Evolutionary conservation across 2,329 filamentous ascomycete genomes (phyloP).

Genomic region (Ophiostoma ips): DNA sequence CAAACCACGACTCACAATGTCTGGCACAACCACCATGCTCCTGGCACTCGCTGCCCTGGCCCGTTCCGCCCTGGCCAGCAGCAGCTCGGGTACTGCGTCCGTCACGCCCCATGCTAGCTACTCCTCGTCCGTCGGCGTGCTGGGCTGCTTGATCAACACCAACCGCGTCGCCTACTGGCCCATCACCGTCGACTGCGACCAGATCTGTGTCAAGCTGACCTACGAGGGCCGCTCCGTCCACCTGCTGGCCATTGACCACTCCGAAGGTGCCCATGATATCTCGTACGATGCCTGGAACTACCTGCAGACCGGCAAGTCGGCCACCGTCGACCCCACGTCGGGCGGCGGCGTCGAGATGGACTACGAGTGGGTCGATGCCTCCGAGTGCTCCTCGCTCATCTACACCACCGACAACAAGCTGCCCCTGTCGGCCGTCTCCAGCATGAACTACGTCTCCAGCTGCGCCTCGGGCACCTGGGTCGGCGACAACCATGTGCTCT

Average conservation of each 20-base stretch:
- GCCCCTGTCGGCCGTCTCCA: conserved; percentile 40
- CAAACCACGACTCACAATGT: background rate
- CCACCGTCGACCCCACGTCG: conserved; percentile 28
- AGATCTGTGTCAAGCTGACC: conserved; percentile 41
- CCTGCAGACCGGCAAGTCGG: conserved; percentile 36
- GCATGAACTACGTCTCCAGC: conserved; percentile 37
- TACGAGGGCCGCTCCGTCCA: conserved; percentile 35
- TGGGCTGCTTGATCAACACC: conserved; percentile 47
- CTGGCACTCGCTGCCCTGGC: conserved; percentile 10
- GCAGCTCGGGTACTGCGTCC: conserved; percentile 15
- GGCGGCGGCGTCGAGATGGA: conserved; percentile 39
- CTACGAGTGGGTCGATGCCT: conserved; percentile 33
- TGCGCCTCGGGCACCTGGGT: conserved; percentile 36
- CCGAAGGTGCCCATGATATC: conserved; percentile 43
- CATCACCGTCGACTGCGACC: conserved; percentile 34
- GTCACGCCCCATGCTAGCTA: conserved; percentile 43
- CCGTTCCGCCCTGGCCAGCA: conserved; percentile 6
- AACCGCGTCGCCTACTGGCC: conserved; percentile 51
- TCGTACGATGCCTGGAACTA: conserved; percentile 48
- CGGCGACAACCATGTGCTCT: conserved; percentile 36
- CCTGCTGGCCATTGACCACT: conserved; percentile 44
- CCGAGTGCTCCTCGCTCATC: conserved; percentile 36
- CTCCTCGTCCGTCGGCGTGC: conserved; percentile 42
- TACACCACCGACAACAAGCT: conserved; percentile 34
- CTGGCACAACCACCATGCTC: conserved; percentile 2